Conservation (phyloP, 169 alveolate species). For the Plasmodium inui region DNA sequence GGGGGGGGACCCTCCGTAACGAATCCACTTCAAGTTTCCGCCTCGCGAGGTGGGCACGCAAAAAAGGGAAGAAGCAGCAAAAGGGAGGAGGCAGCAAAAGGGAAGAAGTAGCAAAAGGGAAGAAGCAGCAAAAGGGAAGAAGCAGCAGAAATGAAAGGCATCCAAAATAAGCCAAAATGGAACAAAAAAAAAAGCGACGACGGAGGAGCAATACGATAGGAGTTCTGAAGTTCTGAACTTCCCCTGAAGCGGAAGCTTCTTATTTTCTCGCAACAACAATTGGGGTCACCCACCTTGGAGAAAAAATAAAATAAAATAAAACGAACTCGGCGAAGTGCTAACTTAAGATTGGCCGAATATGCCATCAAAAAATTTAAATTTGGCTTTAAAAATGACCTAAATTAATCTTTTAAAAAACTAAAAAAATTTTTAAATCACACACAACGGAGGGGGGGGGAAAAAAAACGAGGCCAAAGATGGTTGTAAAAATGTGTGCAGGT, state of each 20-base stretch:
- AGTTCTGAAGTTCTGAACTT: not conserved
- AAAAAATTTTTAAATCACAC: constrained; percentile 45
- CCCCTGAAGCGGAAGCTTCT: not conserved
- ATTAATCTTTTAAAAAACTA: constrained; percentile 48
- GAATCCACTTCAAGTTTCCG: not conserved
- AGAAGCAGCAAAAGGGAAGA: not conserved
- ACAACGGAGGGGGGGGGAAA: not conserved
- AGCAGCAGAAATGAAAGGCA: not conserved
- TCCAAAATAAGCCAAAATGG: not conserved
- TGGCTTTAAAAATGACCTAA: not conserved
- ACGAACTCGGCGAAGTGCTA: not conserved
- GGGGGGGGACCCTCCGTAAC: not conserved
- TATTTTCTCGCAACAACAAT: not conserved
- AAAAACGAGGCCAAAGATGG: not conserved
- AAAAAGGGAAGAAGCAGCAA: not conserved
- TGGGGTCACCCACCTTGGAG: not conserved
- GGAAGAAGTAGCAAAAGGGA: not conserved
- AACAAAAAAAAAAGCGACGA: not conserved
- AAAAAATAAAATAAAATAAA: not conserved
- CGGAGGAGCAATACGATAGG: not conserved
- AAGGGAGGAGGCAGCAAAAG: not conserved
- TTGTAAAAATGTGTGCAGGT: not conserved
- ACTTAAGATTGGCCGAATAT: not conserved
- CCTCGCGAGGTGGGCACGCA: not conserved
- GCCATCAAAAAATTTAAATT: not conserved